Evolutionary conservation across 495 filamentous ascomycete species (phyloP).

Genomic region (Haplographium delicatum): DNA sequence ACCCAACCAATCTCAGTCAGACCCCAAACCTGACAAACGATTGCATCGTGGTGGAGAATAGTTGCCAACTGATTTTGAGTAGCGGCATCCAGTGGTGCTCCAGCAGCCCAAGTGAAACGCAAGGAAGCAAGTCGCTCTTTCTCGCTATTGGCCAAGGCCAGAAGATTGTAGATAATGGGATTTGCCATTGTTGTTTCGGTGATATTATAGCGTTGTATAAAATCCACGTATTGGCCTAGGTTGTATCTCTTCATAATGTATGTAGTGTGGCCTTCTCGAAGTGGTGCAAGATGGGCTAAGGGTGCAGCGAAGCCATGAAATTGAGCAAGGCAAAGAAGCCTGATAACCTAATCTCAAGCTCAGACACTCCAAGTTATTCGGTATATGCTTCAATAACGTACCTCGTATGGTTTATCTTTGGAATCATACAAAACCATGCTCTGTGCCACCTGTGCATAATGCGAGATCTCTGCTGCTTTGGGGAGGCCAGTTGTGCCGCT

Average conservation of each 20-base stretch:
- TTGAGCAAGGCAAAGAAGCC: conserved; percentile 34
- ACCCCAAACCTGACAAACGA: conserved; percentile 38
- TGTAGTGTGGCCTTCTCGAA: conserved; percentile 39
- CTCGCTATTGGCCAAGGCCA: not conserved
- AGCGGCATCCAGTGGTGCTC: conserved; percentile 4
- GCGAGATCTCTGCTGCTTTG: conserved; percentile 19
- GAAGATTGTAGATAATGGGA: conserved; percentile 2
- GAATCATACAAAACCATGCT: conserved; percentile 18
- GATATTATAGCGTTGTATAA: conserved; percentile 44
- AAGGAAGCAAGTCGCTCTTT: not conserved
- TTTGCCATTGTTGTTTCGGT: conserved; percentile 40
- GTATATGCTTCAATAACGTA: too few species aligned
- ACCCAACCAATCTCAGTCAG: conserved; percentile 46
- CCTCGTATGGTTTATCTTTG: too few species aligned
- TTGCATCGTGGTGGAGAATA: conserved; percentile 29
- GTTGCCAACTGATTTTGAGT: conserved; percentile 9
- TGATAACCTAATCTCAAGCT: conserved; percentile 3
- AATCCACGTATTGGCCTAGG: conserved; percentile 39
- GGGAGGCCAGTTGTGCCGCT: conserved; percentile 22
- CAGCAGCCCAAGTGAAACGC: conserved; percentile 2
- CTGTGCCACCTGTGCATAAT: conserved; percentile 17
- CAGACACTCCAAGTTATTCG: not conserved
- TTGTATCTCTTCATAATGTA: conserved; percentile 60
- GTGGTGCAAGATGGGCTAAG: conserved; percentile 37
- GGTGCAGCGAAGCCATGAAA: conserved; percentile 35